A percentile compares a stretch with the other conserved stretches of the same genome.
Conservation (phyloP, 352 stramenopile species). For the Globisporangium paroecandrum region DNA sequence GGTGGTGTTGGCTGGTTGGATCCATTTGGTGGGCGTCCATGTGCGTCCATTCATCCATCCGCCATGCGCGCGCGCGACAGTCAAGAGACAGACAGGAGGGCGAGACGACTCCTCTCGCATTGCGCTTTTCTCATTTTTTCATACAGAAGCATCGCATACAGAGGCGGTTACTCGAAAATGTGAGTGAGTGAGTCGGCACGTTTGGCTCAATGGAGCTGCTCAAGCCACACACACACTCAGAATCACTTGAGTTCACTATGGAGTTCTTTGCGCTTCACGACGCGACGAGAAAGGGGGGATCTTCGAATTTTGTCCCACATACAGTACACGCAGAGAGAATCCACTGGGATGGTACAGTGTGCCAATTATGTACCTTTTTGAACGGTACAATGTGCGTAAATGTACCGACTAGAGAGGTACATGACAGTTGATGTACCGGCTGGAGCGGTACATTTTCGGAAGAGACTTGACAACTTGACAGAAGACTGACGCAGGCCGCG, state of each 20-base stretch:
- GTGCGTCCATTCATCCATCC: conserved; percentile 8
- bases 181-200: conserved; percentile 1
- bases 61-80: background rate
- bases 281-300: background rate
- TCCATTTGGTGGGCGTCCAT: background rate
- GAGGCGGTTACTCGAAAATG: conserved; percentile 3
- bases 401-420: background rate
- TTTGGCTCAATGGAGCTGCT: no score
- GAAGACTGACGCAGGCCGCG: background rate
- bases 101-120: background rate
- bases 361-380: background rate
- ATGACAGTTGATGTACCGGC: background rate
- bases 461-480: conserved; percentile 1
- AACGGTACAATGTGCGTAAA: background rate
- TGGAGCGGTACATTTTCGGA: background rate
- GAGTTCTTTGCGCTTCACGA: background rate
- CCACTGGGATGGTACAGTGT: background rate
- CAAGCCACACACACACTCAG: background rate
- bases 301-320: background rate
- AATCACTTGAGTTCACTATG: background rate
- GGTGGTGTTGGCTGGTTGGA: background rate
- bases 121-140: conserved; percentile 7
- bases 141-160: background rate
- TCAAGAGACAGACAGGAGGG: conserved; percentile 3
- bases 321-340: background rate